These are phyloP conservation scores for Coemansia sp. DNA, from an alignment of 192 early-diverging fungal genomes.

Conservation along the genomic window DNA sequence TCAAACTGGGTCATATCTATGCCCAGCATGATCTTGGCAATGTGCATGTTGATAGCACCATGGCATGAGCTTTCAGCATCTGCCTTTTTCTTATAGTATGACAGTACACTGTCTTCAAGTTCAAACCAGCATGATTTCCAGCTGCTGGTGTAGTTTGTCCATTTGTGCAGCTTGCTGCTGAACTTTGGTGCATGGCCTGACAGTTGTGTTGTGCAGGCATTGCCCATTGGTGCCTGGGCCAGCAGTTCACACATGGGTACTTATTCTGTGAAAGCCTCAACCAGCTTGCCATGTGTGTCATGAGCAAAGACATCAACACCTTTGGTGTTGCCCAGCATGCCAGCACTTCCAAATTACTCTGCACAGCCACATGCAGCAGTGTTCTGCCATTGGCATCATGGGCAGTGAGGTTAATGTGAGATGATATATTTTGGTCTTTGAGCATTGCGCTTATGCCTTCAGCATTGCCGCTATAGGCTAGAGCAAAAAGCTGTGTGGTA, in stretches of 20 bases:
- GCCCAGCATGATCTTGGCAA: conserved; percentile 64
- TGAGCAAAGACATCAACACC: conserved; percentile 72
- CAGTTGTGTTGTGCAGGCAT: conserved; percentile 47
- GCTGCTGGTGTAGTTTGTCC: conserved; percentile 82
- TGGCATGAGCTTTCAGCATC: conserved; percentile 74
- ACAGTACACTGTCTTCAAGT: conserved; percentile 73
- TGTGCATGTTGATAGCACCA: conserved; percentile 73
- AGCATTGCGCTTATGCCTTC: conserved; percentile 48
- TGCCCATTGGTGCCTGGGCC: conserved; percentile 53
- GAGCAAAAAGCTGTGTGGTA: conserved; percentile 55
- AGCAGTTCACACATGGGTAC: conserved; percentile 56
- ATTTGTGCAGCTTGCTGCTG: conserved; percentile 65
- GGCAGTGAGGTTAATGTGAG: conserved; percentile 67
- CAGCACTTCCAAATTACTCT: conserved; percentile 60
- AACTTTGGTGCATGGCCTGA: conserved; percentile 59
- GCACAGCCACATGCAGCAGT: conserved; percentile 68
- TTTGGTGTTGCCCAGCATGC: conserved; percentile 65
- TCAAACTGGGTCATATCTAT: conserved; percentile 74
- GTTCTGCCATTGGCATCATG: conserved; percentile 63
- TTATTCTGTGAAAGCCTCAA: conserved; percentile 41
- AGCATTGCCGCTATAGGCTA: conserved; percentile 43
- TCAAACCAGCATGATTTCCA: conserved; percentile 81
- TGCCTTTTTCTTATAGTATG: conserved; percentile 77
- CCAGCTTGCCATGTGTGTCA: conserved; percentile 62
- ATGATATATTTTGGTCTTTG: conserved; percentile 51